These are phyloP conservation scores for Vaccinium myrtillus DNA, from an alignment of 148 eudicot species.

Conservation along the genomic window DNA sequence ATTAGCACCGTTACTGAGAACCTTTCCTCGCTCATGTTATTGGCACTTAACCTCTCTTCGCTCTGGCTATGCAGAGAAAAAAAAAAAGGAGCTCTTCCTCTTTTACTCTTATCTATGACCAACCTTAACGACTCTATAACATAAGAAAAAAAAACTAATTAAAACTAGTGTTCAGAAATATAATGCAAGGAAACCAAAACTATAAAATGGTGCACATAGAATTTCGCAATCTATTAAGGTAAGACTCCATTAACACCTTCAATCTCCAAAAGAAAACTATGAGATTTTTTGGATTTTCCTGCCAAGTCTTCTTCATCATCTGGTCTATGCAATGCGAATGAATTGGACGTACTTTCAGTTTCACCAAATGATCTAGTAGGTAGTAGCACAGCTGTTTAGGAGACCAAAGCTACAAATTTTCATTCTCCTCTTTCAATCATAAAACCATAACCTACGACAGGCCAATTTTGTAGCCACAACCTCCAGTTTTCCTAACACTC, in stretches of 20 bases:
- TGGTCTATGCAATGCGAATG: neutral
- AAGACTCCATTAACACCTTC: neutral
- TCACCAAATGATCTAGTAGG: neutral
- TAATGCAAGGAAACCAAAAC: neutral
- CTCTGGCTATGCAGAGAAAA: neutral
- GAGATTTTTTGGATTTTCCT: neutral
- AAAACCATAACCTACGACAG: neutral
- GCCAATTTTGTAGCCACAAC: too few relatives aligned
- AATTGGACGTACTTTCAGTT: neutral
- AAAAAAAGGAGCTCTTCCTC: neutral
- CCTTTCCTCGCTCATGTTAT: conserved; percentile 35
- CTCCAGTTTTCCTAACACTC: too few relatives aligned
- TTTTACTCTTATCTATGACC: neutral
- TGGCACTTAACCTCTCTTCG: neutral
- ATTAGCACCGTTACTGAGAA: neutral
- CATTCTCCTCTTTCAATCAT: neutral
- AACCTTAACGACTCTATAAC: neutral
- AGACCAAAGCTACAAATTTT: neutral
- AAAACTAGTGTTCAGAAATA: neutral
- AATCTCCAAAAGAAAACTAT: neutral
- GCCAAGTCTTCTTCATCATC: neutral
- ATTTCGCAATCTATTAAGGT: neutral
- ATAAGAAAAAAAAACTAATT: neutral
- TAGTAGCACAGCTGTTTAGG: neutral
- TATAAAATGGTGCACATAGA: neutral